Percentiles rank a stretch among this genome's conserved stretches.
Evolutionary conservation across 495 filamentous ascomycete species (phyloP).

Genomic region (Neurospora tetrasperma): DNA sequence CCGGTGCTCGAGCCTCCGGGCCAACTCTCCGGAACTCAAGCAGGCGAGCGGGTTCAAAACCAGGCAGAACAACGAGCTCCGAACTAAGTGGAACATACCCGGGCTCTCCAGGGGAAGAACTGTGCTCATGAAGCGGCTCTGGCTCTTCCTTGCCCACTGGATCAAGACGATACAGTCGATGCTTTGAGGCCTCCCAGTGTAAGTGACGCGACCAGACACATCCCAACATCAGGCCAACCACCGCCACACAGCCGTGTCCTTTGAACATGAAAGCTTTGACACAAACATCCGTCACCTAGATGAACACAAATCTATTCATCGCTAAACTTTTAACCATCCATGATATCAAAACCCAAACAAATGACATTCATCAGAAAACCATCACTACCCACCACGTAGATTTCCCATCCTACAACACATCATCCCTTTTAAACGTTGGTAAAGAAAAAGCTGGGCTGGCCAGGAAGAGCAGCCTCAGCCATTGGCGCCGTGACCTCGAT

Average conservation of each 20-base stretch:
- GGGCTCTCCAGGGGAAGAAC: not conserved
- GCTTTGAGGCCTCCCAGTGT: not conserved
- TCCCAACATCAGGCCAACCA: not conserved
- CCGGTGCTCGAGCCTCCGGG: not conserved
- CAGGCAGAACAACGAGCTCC: not conserved
- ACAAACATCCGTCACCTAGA: not conserved
- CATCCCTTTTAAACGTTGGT: slow-evolving; percentile 46
- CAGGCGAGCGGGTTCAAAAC: not conserved
- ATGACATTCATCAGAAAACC: not conserved
- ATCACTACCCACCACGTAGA: not conserved
- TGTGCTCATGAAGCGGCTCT: not conserved
- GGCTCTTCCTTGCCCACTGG: not conserved
- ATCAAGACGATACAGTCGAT: not conserved
- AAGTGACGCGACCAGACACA: not conserved
- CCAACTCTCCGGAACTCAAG: not conserved
- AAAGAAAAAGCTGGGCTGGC: slow-evolving; percentile 66
- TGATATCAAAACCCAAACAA: not conserved
- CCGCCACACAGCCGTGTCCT: not conserved
- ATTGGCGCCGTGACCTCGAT: slow-evolving; percentile 45
- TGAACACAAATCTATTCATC: slow-evolving; percentile 1
- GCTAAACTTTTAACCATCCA: not conserved
- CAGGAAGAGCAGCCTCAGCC: slow-evolving; percentile 67
- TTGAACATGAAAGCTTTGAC: not conserved
- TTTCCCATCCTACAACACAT: not conserved
- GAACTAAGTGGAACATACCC: not conserved